Evolutionary conservation across 352 stramenopile species (phyloP).

Genomic region (Globisporangium carolinianum): DNA sequence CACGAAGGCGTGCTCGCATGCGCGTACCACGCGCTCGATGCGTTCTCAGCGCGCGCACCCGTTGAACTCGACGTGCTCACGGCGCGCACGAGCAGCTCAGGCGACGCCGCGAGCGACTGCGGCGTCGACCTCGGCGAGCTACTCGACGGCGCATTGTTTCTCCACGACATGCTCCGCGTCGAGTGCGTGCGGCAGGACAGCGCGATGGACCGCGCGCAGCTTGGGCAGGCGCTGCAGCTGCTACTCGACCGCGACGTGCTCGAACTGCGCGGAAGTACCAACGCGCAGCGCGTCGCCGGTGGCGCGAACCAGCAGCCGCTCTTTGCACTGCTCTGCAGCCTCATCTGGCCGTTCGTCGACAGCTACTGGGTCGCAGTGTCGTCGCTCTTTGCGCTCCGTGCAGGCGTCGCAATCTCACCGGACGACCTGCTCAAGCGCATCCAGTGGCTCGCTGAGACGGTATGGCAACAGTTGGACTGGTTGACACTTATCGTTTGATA

Average conservation of each 20-base stretch:
- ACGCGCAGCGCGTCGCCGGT: conserved; percentile 7
- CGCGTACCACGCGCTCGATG: conserved; percentile 60
- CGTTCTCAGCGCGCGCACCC: conserved; percentile 21
- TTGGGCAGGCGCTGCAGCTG: conserved; percentile 32
- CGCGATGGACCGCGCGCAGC: conserved; percentile 29
- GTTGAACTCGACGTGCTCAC: conserved; percentile 2
- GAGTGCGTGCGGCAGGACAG: conserved; percentile 77
- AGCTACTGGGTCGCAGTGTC: conserved; percentile 80
- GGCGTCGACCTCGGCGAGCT: conserved; percentile 44
- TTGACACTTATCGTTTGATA: not conserved
- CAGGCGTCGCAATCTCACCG: conserved; percentile 33
- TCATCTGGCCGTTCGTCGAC: conserved; percentile 86
- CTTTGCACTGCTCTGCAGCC: conserved; percentile 61
- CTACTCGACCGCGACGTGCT: conserved; percentile 37
- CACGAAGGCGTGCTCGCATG: conserved; percentile 70
- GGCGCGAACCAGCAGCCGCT: conserved; percentile 21
- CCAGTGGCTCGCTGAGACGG: conserved; percentile 77
- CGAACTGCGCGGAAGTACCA: conserved; percentile 3
- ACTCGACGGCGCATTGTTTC: conserved; percentile 54
- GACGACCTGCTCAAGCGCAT: conserved; percentile 73
- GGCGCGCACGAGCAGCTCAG: conserved; percentile 1
- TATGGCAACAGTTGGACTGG: conserved; percentile 1
- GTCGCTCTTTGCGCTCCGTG: conserved; percentile 63
- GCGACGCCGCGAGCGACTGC: not conserved
- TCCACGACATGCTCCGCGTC: conserved; percentile 72